Base-by-base conservation (phyloP, 495 filamentous ascomycete species). In the Cercophora sp. region DNA sequence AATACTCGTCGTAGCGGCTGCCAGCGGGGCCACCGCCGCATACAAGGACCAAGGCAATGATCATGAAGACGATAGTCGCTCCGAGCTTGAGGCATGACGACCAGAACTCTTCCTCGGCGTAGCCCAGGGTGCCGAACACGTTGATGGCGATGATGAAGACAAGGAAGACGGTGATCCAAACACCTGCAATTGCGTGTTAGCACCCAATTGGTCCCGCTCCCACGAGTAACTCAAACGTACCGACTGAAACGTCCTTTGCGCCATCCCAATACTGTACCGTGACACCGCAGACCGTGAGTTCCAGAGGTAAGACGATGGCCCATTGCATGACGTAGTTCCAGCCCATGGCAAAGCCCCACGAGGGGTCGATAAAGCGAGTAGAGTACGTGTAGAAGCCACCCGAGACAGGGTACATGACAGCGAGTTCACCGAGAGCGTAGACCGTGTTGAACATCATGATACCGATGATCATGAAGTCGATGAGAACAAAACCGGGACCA, bases 321-420 rank as follows among this genome's bases (percentile, higher is more conserved):
- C 86, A 89, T 60, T 79, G 74, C 42, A 86, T 70, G 48, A 82
- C 79, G 61, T 89, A 89, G 63, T 88, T 83, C 83, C 85, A 89
- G 48, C 89, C 89, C 76, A 95, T 91, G 55, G 89, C 86, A 64
- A 95, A 94, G 42, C 89, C 89, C 77, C 89, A 81, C 49, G 84
- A 84, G 9, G 85, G 83, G 56, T 88, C 84, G 55, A 89, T 82
- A 59, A 91, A 85, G 52, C 87, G 82, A 51, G 83, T 74, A 37
- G 86, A 85, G 55, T 88, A 89, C 25, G 85, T 75, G 26, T 79
- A 78, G 68, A 80, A 72, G 55, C 75, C 70, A 65, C 77, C 77
- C 54, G 73, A 73, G 65, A 87, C 74, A 11, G 87, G 87, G 57
- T 80, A 89, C 74, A 88, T 77, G 55, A 87, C 79, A 32, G 86